phyloP scores from a whole-genome alignment of 2,329 filamentous ascomycete species.

The Acrodontium crateriforme region DNA sequence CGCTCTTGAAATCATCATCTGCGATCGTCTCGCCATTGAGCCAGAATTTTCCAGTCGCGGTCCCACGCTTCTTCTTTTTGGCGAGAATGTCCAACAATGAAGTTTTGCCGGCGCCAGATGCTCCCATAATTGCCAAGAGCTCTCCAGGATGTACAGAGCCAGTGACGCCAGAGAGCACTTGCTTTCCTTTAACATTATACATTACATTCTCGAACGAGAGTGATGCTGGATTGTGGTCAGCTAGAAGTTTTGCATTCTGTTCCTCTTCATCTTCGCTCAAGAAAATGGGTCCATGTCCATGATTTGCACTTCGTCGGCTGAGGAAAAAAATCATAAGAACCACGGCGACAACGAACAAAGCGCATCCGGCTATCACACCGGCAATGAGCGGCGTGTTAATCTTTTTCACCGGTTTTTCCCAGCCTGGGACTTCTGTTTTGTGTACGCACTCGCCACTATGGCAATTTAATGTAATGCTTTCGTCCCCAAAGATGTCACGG shows the following conservation, averaged over 20 bases:
- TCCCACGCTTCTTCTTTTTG: slow-evolving; percentile 88
- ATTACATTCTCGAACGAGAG: slow-evolving; percentile 79
- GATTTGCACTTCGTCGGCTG: slow-evolving; percentile 52
- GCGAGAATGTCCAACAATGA: slow-evolving; percentile 93
- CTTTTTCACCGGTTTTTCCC: slow-evolving; percentile 72
- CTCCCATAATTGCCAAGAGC: slow-evolving; percentile 93
- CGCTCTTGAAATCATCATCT: slow-evolving; percentile 74
- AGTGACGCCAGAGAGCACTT: slow-evolving; percentile 66
- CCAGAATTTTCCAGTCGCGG: slow-evolving; percentile 66
- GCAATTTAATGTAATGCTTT: slow-evolving; percentile 73
- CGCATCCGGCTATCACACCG: slow-evolving; percentile 73
- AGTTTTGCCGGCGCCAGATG: slow-evolving; percentile 93
- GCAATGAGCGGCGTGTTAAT: slow-evolving; percentile 97
- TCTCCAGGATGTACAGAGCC: slow-evolving; percentile 92
- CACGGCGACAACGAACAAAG: slow-evolving; percentile 76
- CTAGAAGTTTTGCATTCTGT: slow-evolving; percentile 72
- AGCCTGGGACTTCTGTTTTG: slow-evolving; percentile 83
- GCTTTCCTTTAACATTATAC: slow-evolving; percentile 75
- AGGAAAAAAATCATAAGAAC: slow-evolving; percentile 80
- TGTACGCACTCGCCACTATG: slow-evolving; percentile 85
- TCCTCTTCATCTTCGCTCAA: slow-evolving; percentile 75
- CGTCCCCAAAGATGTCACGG: slow-evolving; percentile 75
- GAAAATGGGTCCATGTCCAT: slow-evolving; percentile 56
- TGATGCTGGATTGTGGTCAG: slow-evolving; percentile 80
- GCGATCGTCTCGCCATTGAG: slow-evolving; percentile 85